Percentiles rank a stretch among this genome's conserved stretches.
phyloP scores from a whole-genome alignment of 2,329 filamentous ascomycete genomes.

The Pseudogymnoascus sp. region DNA sequence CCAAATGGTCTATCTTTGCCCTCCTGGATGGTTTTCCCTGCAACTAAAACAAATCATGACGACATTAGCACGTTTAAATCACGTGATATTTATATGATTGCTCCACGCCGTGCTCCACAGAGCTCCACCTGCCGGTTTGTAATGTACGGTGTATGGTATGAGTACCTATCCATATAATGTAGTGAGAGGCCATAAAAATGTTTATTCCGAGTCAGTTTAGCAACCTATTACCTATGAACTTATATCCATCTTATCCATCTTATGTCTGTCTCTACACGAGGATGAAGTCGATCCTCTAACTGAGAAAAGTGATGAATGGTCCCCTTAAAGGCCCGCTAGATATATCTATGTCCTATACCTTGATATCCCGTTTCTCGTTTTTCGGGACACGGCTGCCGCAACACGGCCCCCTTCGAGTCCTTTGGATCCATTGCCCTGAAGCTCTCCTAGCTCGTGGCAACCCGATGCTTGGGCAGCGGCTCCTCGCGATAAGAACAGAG shows the following conservation, averaged over 20 bases:
- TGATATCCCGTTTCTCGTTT: no score
- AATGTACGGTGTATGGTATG: neutral
- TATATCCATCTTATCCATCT: conserved; percentile 44
- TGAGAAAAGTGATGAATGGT: no score
- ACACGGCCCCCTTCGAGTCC: no score
- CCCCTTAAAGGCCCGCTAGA: no score
- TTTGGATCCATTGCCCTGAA: no score
- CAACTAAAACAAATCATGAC: neutral
- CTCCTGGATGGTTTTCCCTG: neutral
- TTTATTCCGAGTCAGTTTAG: neutral
- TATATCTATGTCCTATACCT: no score
- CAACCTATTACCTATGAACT: neutral
- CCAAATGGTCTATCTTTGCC: neutral
- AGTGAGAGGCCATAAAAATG: neutral
- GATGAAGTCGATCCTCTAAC: no score
- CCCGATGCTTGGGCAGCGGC: no score
- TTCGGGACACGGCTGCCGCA: no score
- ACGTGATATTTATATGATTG: neutral
- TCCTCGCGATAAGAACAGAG: no score
- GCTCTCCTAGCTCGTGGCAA: no score
- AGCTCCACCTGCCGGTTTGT: conserved; percentile 1
- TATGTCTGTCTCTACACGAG: no score
- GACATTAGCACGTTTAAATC: neutral
- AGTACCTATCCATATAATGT: neutral
- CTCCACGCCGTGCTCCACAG: neutral